These are phyloP conservation scores for Hymenoscyphus albidus DNA, from an alignment of 2,329 filamentous ascomycete genomes.

Conservation along the genomic window DNA sequence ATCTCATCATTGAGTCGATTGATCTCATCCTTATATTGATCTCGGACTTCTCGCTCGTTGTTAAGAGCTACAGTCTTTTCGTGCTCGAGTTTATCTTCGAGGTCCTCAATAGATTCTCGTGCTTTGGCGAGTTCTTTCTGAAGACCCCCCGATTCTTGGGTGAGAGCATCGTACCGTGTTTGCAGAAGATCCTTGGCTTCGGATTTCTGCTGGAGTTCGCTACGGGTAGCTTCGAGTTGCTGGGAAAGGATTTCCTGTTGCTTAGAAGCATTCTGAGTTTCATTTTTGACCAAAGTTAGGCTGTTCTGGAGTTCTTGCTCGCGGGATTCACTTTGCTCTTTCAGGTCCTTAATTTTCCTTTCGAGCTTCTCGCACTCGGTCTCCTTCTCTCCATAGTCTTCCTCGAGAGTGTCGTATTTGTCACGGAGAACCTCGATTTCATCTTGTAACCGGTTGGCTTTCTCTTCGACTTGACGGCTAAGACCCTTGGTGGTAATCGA, in stretches of 20 bases:
- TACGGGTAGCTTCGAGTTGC: conserved; percentile 36
- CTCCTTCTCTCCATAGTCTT: conserved; percentile 42
- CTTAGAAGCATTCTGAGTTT: conserved; percentile 12
- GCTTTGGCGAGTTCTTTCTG: conserved; percentile 57
- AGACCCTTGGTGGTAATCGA: conserved; percentile 72
- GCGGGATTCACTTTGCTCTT: conserved; percentile 30
- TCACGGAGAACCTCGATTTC: conserved; percentile 55
- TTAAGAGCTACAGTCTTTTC: conserved; percentile 40
- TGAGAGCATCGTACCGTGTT: conserved; percentile 63
- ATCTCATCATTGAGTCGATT: conserved; percentile 49
- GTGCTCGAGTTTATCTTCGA: conserved; percentile 46
- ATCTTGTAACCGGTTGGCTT: conserved; percentile 59
- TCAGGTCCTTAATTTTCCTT: conserved; percentile 40
- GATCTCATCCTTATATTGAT: conserved; percentile 51
- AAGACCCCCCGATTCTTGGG: conserved; percentile 61
- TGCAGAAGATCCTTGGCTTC: conserved; percentile 69
- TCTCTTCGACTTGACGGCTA: conserved; percentile 72
- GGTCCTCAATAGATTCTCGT: conserved; percentile 42
- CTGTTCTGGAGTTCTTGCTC: conserved; percentile 39
- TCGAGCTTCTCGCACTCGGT: conserved; percentile 39
- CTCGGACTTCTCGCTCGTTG: conserved; percentile 56
- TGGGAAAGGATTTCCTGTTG: conserved; percentile 22
- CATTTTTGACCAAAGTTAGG: conserved; percentile 36
- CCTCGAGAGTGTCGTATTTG: conserved; percentile 41
- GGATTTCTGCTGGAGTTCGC: conserved; percentile 42